Evolutionary conservation across 2,329 filamentous ascomycete species (phyloP), one percentile per base, ranked within the genome.

Genomic region (Talaromyces islandicus): DNA sequence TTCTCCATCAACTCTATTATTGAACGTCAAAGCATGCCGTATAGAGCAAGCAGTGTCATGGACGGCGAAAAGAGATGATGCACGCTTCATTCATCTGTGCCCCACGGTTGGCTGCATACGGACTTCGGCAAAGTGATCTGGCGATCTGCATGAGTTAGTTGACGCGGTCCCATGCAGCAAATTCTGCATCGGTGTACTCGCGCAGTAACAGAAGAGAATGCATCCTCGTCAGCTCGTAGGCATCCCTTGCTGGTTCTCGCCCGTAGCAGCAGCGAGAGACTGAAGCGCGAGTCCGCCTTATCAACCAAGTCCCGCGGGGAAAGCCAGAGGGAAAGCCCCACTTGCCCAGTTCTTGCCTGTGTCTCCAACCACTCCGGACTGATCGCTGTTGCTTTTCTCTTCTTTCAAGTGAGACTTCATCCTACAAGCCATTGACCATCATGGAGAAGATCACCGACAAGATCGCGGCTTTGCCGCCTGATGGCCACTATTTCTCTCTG

Each of bases 391-490:
- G 10, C 17, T 29, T 52, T 24, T 21, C 25, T 29, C 24, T 6
- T 52, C 19, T 12, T n/a, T n/a, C 21, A 52, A 52, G 48, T 29
- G 43, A 52, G 48, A 52, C 25, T 52, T 52, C 5, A 9, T 52
- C 10, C 48, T 21, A 29, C 48, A 9, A 35, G 17, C 53, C 17
- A 7, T 7, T 21, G n/a, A 19, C 14, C 62, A 65, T 59, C 63
- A 91, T 91, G 88, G 88, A 92, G 79, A 94, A 90, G 78, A 92
- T 97, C 73, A 96, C 91, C 64, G 89, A 95, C 82, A 96, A 96
- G 82, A 93, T 97, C 72, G 90, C 90, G 77, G 90, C 91, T 63
- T 80, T 99, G 79, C 90, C 91, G 75, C 84, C 88, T 65, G 86
- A 90, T 75, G 85, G 85, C 65, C 87, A 85, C 73, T 97, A 94